Percentiles rank a stretch among this genome's conserved stretches.
phyloP scores from a whole-genome alignment of 768 basidiomycete genomes.

The Pulveroboletus ravenelii region DNA sequence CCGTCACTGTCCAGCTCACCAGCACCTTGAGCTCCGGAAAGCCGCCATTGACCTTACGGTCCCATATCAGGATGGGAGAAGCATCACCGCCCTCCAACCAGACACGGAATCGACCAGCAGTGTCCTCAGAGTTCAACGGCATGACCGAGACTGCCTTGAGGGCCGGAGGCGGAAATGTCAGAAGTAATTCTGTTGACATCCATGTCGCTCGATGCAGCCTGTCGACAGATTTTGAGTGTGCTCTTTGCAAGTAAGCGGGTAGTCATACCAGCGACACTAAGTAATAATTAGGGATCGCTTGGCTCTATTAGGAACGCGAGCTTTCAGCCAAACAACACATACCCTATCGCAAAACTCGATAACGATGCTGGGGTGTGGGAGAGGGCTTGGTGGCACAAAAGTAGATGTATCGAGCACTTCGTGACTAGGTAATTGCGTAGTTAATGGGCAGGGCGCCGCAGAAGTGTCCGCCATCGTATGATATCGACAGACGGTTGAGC shows the following conservation, averaged over 20 bases:
- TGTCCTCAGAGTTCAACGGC: conserved; percentile 75
- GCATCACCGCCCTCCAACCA: conserved; percentile 56
- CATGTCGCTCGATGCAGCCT: conserved; percentile 93
- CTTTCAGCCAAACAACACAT: conserved; percentile 23
- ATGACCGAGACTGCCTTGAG: conserved; percentile 65
- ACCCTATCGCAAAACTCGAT: conserved; percentile 95
- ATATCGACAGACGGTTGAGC: not conserved
- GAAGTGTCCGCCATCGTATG: conserved; percentile 24
- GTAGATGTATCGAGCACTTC: conserved; percentile 41
- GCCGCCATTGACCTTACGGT: conserved; percentile 84
- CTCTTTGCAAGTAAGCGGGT: not conserved
- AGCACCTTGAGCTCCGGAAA: conserved; percentile 88
- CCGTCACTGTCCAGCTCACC: conserved; percentile 40
- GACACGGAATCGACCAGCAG: conserved; percentile 85
- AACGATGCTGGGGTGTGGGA: conserved; percentile 52
- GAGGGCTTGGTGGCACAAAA: conserved; percentile 51
- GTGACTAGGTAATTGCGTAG: conserved; percentile 14
- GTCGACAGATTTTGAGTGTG: not conserved
- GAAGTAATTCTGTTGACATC: conserved; percentile 87
- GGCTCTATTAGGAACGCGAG: conserved; percentile 2
- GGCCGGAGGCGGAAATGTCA: conserved; percentile 83
- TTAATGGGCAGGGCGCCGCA: conserved; percentile 4
- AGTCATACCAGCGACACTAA: conserved; percentile 78
- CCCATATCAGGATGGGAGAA: conserved; percentile 64
- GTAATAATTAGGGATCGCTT: not conserved